Base-by-base conservation (phyloP, 208 protist genomes). In the Leishmania tarentolae region DNA sequence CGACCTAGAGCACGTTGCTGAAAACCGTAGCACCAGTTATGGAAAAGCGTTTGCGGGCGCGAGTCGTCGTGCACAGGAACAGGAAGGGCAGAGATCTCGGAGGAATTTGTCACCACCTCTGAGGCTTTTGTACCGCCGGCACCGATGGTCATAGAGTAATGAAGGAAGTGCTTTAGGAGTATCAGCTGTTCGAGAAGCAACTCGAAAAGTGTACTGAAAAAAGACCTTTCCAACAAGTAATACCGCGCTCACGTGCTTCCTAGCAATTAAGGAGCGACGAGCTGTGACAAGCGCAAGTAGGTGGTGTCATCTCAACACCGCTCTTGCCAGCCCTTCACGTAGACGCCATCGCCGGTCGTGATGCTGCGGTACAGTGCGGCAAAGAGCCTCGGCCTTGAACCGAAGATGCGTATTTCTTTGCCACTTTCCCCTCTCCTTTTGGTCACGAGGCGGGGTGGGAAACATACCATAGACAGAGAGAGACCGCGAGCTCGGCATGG, bases 241-340 rank as follows among this genome's bases (percentile, higher is more conserved):
- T 35, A 87, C 61, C 19, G 61, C 76, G 66, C 90, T 91, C 35
- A 90, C 82, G 1, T 19, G 37, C 1, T 7, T n/a, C 68, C 61
- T 84, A 46, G 72, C 79, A 9, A 88, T 83, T n/a, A 74, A 75
- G 88, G 86, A 8, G 75, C 75, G 15, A 59, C 37, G n/a, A 92
- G 76, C 19, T 37, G 9, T 9, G 90, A 86, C 21, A 78, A 75
- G 59, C 90, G 68, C 7, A 83, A 89, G 69, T 90, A 91, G 15
- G 90, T 93, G 3, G 81, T 85, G 69, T 91, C 90, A 79, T 86
- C 89, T 1, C 88, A 82, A 76, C 87, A 90, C 13, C 72, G 76
- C 4, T 70, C 65, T 19, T 75, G 65, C 7, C 76, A 75, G 15
- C 87, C 90, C 19, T 69, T 44, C 13, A 92, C 88, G 0, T 81